Evolutionary conservation across 2,329 filamentous ascomycete genomes (phyloP).

Genomic region (Lachnellula suecica): DNA sequence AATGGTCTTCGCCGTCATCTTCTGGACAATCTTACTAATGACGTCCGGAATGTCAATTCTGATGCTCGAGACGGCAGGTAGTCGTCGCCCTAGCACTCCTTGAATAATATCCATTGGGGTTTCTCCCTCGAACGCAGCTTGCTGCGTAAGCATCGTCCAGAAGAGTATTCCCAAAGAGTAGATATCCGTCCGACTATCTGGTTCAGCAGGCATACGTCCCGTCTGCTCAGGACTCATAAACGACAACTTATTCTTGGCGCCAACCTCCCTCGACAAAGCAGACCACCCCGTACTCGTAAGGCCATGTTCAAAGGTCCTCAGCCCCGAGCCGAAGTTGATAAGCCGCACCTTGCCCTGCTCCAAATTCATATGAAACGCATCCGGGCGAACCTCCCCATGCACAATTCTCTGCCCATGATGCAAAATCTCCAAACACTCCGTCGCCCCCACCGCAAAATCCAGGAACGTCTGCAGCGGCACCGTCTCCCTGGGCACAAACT

Average conservation of each 20-base stretch:
- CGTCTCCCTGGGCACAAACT: constrained; percentile 50
- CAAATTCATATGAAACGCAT: constrained; percentile 84
- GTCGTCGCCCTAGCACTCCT: constrained; percentile 76
- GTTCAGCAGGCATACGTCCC: constrained; percentile 86
- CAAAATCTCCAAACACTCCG: constrained; percentile 83
- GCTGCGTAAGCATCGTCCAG: constrained; percentile 80
- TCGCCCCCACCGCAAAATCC: constrained; percentile 86
- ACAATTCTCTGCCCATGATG: constrained; percentile 85
- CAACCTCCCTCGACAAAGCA: constrained; percentile 75
- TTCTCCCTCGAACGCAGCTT: constrained; percentile 75
- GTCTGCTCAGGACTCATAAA: constrained; percentile 96
- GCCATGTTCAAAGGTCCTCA: constrained; percentile 87
- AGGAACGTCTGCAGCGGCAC: constrained; percentile 77
- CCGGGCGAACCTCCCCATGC: constrained; percentile 86
- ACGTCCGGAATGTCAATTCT: constrained; percentile 83
- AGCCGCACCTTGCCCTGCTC: constrained; percentile 73
- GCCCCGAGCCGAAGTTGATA: constrained; percentile 81
- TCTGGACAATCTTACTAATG: constrained; percentile 79
- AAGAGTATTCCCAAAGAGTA: constrained; percentile 89
- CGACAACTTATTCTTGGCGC: constrained; percentile 83
- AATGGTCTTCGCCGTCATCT: constrained; percentile 88
- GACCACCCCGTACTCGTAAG: constrained; percentile 86
- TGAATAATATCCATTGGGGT: constrained; percentile 89
- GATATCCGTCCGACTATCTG: constrained; percentile 88
- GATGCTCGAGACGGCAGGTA: constrained; percentile 73